Percentiles rank a stretch among this genome's conserved stretches.
Conservation (phyloP, 768 basidiomycete genomes). For the Rickenella mellea region DNA sequence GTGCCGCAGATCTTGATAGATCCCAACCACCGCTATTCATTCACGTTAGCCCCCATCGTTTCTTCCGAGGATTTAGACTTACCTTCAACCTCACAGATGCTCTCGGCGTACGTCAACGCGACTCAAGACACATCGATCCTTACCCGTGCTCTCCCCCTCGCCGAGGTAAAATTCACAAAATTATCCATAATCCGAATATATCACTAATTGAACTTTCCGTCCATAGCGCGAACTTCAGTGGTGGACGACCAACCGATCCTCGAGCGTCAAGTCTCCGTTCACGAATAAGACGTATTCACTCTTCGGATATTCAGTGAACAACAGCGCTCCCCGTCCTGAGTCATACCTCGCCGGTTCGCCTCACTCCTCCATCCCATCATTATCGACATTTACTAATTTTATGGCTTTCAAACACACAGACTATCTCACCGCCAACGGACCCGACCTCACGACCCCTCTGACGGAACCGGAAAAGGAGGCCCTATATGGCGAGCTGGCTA, state of each 20-base stretch:
- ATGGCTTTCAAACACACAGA: conserved; percentile 40
- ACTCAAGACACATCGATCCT: conserved; percentile 73
- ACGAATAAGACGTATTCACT: conserved; percentile 57
- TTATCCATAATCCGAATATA: not conserved
- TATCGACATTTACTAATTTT: conserved; percentile 3
- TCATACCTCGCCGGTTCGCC: conserved; percentile 56
- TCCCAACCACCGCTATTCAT: conserved; percentile 92
- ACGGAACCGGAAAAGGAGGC: conserved; percentile 49
- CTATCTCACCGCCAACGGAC: conserved; percentile 69
- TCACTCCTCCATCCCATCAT: not conserved
- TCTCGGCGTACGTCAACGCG: conserved; percentile 68
- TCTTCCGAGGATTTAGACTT: not conserved
- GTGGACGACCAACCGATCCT: conserved; percentile 72
- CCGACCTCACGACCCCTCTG: conserved; percentile 40
- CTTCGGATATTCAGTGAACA: conserved; percentile 68
- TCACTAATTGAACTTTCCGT: not conserved
- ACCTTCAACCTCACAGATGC: conserved; percentile 47
- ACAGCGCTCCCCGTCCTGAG: conserved; percentile 84
- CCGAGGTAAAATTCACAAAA: conserved; percentile 57
- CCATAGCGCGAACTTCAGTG: conserved; percentile 67
- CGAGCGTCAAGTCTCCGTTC: conserved; percentile 60
- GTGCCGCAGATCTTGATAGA: conserved; percentile 58
- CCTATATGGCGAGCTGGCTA: conserved; percentile 83
- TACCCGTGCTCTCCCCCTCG: conserved; percentile 70
- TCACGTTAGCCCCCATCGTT: conserved; percentile 33